Evolutionary conservation across 2,329 filamentous ascomycete species (phyloP), one percentile per base, ranked within the genome.

Genomic region (Fusarium caatingaense): DNA sequence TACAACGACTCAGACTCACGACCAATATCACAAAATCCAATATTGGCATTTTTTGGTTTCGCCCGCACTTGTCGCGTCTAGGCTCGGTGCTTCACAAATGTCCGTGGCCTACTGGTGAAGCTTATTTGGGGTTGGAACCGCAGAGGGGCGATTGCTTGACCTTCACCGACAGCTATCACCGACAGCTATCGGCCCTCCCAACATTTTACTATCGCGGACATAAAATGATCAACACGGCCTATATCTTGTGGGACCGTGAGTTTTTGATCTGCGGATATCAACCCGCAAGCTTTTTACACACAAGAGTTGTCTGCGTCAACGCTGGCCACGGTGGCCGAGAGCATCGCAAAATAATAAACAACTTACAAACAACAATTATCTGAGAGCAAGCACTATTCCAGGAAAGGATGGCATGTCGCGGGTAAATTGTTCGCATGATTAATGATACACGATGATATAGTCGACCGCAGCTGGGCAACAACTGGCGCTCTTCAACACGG

Each of bases 381-480:
- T 40, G 27, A 20, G 45, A 59, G n/a, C 25, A 23, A 48, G 13
- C 27, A 32, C 30, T 32, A 28, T 32, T 34, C 18, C 5, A 41
- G 20, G 16, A 54, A 37, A 21, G 23, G 30, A 12, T 34, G 42
- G 44, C 44, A n/a, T 60, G 13, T 11, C 11, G 8, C 23, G 25
- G 25, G 45, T 42, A 61, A 37, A 49, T 46, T 28, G 23, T 66
- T 60, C 18, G 34, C 30, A 49, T 56, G 62, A 66, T 66, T 66
- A 23, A 66, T 61, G 62, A 66, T 66, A 66, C 46, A 66, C 16
- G 44, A 66, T 47, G 27, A 40, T 37, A 57, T 62, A 55, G 21
- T 28, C 37, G 23, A 25, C 23, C 30, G 40, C 48, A 51, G 40
- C 48, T 55, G 42, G 37, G 62, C 40, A 61, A 66, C 20, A 27